These are phyloP conservation scores for Starmerella bacillaris DNA, from an alignment of 805 yeast genomes.

Conservation along the genomic window DNA sequence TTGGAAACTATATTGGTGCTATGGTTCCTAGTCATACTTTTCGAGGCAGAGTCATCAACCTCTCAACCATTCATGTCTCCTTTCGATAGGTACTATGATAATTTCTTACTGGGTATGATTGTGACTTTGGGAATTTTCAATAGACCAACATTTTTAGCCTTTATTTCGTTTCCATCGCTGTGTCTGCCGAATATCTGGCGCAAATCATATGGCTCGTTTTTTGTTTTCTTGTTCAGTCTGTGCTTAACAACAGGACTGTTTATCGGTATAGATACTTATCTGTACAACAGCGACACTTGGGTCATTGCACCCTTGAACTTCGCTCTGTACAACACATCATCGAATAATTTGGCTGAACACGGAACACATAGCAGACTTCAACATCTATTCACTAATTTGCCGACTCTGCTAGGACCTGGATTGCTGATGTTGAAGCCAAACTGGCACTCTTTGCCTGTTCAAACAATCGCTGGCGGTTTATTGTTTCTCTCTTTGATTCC, in stretches of 20 bases:
- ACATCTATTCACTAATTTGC: conserved; percentile 58
- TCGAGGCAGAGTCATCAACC: conserved; percentile 20
- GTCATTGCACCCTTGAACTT: conserved; percentile 65
- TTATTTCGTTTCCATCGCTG: conserved; percentile 45
- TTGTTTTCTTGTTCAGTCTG: conserved; percentile 25
- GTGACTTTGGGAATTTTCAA: conserved; percentile 61
- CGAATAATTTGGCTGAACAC: conserved; percentile 47
- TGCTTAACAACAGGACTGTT: conserved; percentile 23
- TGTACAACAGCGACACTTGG: conserved; percentile 21
- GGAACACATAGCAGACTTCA: conserved; percentile 70
- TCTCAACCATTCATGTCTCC: conserved; percentile 7
- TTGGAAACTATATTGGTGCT: conserved; percentile 42
- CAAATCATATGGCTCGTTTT: conserved; percentile 22
- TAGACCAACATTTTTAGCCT: conserved; percentile 66
- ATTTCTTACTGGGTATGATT: conserved; percentile 33
- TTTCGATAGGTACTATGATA: conserved; percentile 21
- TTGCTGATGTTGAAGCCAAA: conserved; percentile 31
- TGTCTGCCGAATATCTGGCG: conserved; percentile 30
- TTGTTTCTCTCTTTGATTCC: conserved; percentile 50
- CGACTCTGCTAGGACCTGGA: conserved; percentile 69
- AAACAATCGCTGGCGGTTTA: conserved; percentile 46
- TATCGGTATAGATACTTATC: conserved; percentile 37
- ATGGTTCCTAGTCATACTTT: conserved; percentile 33
- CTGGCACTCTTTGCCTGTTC: conserved; percentile 36
- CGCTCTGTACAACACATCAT: conserved; percentile 45